Percentiles rank a stretch among this genome's conserved stretches.
Conservation (phyloP, 768 basidiomycete genomes). For the Trichaptum fuscoviolaceum region DNA sequence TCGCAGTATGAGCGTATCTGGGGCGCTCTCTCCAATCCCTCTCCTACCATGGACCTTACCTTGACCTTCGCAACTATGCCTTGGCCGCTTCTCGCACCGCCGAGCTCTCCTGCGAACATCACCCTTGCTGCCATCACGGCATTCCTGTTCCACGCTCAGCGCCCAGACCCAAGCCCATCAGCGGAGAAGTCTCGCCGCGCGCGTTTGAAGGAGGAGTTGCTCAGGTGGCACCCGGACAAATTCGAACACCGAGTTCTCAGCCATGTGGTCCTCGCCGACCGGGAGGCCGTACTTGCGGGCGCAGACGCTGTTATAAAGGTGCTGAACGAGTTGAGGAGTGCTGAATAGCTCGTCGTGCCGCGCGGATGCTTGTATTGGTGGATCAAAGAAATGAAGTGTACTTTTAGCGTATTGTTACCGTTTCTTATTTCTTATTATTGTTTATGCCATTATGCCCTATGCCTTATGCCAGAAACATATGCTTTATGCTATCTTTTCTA, state of each 20-base stretch:
- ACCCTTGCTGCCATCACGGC: slow-evolving; percentile 26
- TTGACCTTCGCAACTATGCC: background rate
- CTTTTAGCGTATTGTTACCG: background rate
- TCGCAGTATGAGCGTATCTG: background rate
- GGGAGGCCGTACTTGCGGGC: slow-evolving; percentile 27
- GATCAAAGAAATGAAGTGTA: background rate
- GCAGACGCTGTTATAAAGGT: slow-evolving; percentile 36
- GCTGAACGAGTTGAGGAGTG: slow-evolving; percentile 30
- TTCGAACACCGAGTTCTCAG: slow-evolving; percentile 33
- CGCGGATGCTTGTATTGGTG: background rate
- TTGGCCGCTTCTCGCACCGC: background rate
- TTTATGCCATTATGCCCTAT: background rate
- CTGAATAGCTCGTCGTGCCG: background rate
- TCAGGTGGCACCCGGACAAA: slow-evolving; percentile 55
- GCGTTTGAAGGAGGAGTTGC: slow-evolving; percentile 37
- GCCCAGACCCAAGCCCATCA: slow-evolving; percentile 13
- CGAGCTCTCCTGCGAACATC: slow-evolving; percentile 21
- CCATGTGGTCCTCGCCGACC: slow-evolving; percentile 30
- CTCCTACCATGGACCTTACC: background rate
- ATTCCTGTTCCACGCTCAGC: slow-evolving; percentile 37
- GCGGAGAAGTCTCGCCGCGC: slow-evolving; percentile 25
- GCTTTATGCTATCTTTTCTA: no score
- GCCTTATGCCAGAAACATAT: background rate
- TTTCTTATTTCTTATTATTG: background rate
- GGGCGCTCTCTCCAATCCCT: slow-evolving; percentile 1